Evolutionary conservation across 192 early-diverging fungal genomes (phyloP), one percentile per base, ranked within the genome.

Genomic region (Backusella parvicylindrica): DNA sequence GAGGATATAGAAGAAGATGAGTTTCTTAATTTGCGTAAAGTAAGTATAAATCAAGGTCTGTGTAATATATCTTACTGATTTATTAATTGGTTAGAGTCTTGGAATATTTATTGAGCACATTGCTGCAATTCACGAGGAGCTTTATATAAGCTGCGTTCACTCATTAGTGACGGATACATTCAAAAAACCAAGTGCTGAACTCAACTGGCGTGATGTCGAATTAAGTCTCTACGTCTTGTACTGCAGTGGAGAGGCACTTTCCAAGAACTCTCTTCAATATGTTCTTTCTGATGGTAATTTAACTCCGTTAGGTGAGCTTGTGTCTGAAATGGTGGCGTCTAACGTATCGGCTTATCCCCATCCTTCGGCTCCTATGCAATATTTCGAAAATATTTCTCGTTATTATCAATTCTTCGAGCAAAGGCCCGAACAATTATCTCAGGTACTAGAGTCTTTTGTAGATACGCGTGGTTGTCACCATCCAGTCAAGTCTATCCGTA

Each of bases 381-480:
- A 89, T 78, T 94, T 94, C 80, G 94, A 95, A 68, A 92, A 87
- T 77, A 82, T 90, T 3, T 82, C 84, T 43, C 86, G 91, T 56
- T 95, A 94, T 75, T 77, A 84, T 67, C 82, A 84, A 68, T 95
- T 95, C 78, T 92, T 95, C 73, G 91, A 92, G 40, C 64, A 79
- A 21, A 81, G 85, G 38, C 82, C 87, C 11, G 87, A 92, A 18
- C 87, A 84, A 72, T 82, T 94, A 35, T 91, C 92, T 18, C 76
- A 86, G 28, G 90, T 87, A 15, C 64, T 95, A 72, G 88, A 88
- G 41, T 84, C 93, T 0, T 95, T 95, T 88, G 90, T 95, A 2
- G 93, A 93, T 71, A 74, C 82, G 7, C 86, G 84, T 70, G 96
- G 96, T 33, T 75, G 97, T 35, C 94, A 94, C 71, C 89, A 96